Conservation (phyloP, 306 rosid genomes). For the Gleditsia sinensis region DNA sequence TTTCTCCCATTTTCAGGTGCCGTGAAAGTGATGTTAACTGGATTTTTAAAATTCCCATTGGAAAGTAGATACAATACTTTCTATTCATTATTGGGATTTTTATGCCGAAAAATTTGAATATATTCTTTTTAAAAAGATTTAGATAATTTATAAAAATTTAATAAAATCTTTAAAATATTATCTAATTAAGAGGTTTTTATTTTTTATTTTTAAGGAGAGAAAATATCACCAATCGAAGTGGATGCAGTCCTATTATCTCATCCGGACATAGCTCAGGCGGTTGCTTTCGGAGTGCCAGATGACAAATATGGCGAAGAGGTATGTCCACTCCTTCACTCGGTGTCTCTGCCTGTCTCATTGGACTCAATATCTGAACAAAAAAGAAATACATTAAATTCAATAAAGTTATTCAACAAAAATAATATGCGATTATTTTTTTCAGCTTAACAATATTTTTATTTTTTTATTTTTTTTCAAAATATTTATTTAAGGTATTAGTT, state of each 20-base stretch:
- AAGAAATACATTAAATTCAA: no score
- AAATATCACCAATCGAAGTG: slow-evolving; percentile 94
- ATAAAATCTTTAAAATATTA: not conserved
- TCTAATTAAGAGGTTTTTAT: not conserved
- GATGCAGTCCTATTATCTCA: slow-evolving; percentile 79
- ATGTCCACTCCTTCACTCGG: not conserved
- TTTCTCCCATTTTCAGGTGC: not conserved
- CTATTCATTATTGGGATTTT: no score
- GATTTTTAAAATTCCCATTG: no score
- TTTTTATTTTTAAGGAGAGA: slow-evolving; percentile 58
- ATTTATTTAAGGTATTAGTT: no score
- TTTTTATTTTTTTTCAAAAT: no score
- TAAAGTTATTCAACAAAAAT: no score
- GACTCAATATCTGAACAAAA: no score
- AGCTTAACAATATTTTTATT: no score
- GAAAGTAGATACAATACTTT: not conserved
- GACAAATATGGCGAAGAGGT: slow-evolving; percentile 97
- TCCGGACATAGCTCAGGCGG: slow-evolving; percentile 73
- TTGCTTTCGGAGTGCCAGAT: slow-evolving; percentile 88
- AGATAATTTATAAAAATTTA: not conserved
- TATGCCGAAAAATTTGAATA: not conserved
- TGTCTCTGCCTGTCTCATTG: no score
- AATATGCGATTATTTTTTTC: no score
- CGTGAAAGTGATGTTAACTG: not conserved
- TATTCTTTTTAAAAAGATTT: not conserved